Evolutionary conservation across 2,329 filamentous ascomycete species (phyloP), one percentile per base, ranked within the genome.

Genomic region (Diplocarpon mali): DNA sequence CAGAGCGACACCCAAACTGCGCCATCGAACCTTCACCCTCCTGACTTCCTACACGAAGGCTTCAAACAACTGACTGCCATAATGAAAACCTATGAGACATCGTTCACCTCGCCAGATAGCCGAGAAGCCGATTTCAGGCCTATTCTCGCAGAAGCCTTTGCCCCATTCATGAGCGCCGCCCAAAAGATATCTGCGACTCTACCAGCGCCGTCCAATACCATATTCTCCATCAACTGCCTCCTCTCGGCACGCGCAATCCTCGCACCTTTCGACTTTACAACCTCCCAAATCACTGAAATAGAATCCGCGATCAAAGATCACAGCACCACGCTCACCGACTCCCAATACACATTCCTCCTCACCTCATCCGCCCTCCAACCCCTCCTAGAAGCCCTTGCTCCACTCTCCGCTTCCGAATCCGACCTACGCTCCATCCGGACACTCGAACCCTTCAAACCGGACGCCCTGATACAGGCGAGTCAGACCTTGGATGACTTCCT

Each of bases 401-500:
- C 53, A 2, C 28, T 57, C 3, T 46, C 52, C 46, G 54, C 61
- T 32, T 60, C 64, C 35, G 60, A 66, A n/a, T 70, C 77, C 12
- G 71, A 77, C 39, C 62, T 85, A 4, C 68, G 70, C 35, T 71
- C 71, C 11, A 70, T 86, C 10, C 69, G 71, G 34, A 71, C 71
- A n/a, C 68, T 86, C 1, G 68, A 72, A 0, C 65, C 72, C 3
- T 76, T 86, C 58, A 73, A 80, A 47, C 72, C 76, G 0, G 65
- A 72, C 5, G 64, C 72, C 0, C 69, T 96, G n/a, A 66, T 73
- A 1, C 66, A 70, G 40, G 79, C 82, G 2, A 85, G 85, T 56
- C 85, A 89, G 56, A 75, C 73, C 34, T 70, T 98, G 6, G 92
- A 98, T 59, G 80, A 87, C 49, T 98, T 96, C 65, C 69, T 98